Conservation (phyloP, 2,329 filamentous ascomycete species). For the Clonostachys byssicola region DNA sequence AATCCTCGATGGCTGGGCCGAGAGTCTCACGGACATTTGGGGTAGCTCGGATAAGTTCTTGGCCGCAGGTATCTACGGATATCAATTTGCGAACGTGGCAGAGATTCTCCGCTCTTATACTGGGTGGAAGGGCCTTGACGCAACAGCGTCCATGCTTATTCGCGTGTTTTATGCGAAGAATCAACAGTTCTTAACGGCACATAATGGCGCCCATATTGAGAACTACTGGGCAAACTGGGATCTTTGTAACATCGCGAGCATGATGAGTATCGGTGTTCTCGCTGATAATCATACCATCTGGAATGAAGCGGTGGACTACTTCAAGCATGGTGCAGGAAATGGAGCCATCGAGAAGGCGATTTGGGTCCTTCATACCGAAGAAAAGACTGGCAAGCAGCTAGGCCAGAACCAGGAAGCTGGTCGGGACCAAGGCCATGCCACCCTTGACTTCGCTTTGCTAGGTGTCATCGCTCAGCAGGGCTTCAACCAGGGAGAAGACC, state of each 20-base stretch:
- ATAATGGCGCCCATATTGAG: constrained; percentile 23
- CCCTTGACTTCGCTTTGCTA: constrained; percentile 29
- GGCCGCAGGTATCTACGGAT: constrained; percentile 33
- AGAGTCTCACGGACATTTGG: constrained; percentile 20
- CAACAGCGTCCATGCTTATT: constrained; percentile 20
- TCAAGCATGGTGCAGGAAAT: constrained; percentile 29
- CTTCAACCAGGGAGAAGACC: constrained; percentile 34
- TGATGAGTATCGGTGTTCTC: constrained; percentile 34
- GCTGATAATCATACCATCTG: constrained; percentile 34
- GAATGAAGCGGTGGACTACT: constrained; percentile 30
- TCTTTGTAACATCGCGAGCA: constrained; percentile 32
- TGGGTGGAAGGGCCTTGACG: constrained; percentile 19
- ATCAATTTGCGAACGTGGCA: constrained; percentile 39
- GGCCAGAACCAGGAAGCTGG: constrained; percentile 3
- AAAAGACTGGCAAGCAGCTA: constrained; percentile 19
- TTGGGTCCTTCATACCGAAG: constrained; percentile 19
- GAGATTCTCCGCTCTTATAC: constrained; percentile 31
- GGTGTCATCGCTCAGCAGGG: constrained; percentile 33
- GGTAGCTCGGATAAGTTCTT: constrained; percentile 24
- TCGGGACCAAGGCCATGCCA: constrained; percentile 38
- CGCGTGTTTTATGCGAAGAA: constrained; percentile 32
- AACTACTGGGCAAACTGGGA: constrained; percentile 41
- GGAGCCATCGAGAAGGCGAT: constrained; percentile 25
- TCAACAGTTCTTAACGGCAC: constrained; percentile 24
- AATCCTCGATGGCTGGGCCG: constrained; percentile 31